Evolutionary conservation across 805 yeast genomes (phyloP).

Genomic region (Candida ulmi): DNA sequence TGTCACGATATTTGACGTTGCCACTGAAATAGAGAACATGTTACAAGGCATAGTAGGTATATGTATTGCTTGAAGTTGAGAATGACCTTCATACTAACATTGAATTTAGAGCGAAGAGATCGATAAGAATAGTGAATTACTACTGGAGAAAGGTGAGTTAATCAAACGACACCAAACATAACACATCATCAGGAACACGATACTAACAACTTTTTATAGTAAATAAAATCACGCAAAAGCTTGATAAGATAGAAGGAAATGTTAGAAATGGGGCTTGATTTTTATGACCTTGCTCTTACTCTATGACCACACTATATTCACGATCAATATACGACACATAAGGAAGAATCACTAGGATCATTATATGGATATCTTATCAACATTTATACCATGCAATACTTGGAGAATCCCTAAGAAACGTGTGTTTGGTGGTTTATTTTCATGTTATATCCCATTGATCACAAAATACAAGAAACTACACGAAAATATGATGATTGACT

Average conservation of each 20-base stretch:
- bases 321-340: too few relatives aligned
- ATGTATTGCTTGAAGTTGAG: background rate
- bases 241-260: slow-evolving; percentile 20
- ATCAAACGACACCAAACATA: background rate
- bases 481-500: too few relatives aligned
- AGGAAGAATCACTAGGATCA: too few relatives aligned
- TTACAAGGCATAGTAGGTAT: slow-evolving; percentile 16
- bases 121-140: slow-evolving; percentile 19
- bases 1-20: slow-evolving; percentile 27
- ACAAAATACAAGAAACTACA: too few relatives aligned
- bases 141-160: slow-evolving; percentile 12
- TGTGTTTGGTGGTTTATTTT: too few relatives aligned
- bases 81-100: background rate
- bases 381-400: too few relatives aligned
- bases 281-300: too few relatives aligned
- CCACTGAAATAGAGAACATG: slow-evolving; percentile 24
- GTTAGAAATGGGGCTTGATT: slow-evolving; percentile 1
- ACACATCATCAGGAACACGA: background rate
- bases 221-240: slow-evolving; percentile 16
- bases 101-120: slow-evolving; percentile 8
- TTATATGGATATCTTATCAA: too few relatives aligned
- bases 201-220: slow-evolving; percentile 15
- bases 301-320: too few relatives aligned
- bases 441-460: too few relatives aligned
- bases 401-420: too few relatives aligned